Base-by-base conservation (phyloP, 495 filamentous ascomycete species). In the Jackrogersella multiformis region DNA sequence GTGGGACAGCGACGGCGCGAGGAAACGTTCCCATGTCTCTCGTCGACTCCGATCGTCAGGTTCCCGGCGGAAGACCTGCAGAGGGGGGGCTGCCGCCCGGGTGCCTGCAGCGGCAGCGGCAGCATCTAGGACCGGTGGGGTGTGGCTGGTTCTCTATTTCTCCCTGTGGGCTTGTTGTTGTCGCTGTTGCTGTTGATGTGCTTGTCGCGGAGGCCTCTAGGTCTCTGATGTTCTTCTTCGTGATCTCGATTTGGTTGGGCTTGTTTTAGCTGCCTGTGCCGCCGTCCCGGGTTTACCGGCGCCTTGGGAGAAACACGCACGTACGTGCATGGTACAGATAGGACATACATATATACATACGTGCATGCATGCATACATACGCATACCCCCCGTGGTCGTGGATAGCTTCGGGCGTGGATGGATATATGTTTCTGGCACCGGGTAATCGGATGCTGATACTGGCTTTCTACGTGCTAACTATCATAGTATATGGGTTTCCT, bases 1-100 rank as follows among this genome's bases (percentile, higher is more conserved):
- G 56, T 57, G 67, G 64, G 61, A 65, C 61, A 69, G n/a, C 10
- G 26, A 53, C 4, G 21, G 26, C 20, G 34, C 35, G 28, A 53
- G 49, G 49, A 53, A 46, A 36, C 32, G 35, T 48, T 64, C 34
- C 36, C 48, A 38, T 61, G 42, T 60, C 61, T 61, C 66, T 69
- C 61, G 61, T 61, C 36, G 66, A 69, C 66, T 65, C 64, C 64
- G 56, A 56, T 51, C 46, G 54, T 44, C 44, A 57, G 53, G 34
- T 36, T 42, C 39, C n/a, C n/a, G n/a, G n/a, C n/a, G n/a, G n/a
- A n/a, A 18, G 26, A 26, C 21, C 21, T 18, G 3, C 13, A 13
- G 48, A 18, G 5, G 20, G 4, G 18, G 39, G 13, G 15, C 15
- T 42, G 9, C 15, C 30, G 30, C n/a, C 15, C 63, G 63, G 63